These are phyloP conservation scores for Magnaporthales sp. DNA, from an alignment of 2,329 filamentous ascomycete species.

Conservation along the genomic window DNA sequence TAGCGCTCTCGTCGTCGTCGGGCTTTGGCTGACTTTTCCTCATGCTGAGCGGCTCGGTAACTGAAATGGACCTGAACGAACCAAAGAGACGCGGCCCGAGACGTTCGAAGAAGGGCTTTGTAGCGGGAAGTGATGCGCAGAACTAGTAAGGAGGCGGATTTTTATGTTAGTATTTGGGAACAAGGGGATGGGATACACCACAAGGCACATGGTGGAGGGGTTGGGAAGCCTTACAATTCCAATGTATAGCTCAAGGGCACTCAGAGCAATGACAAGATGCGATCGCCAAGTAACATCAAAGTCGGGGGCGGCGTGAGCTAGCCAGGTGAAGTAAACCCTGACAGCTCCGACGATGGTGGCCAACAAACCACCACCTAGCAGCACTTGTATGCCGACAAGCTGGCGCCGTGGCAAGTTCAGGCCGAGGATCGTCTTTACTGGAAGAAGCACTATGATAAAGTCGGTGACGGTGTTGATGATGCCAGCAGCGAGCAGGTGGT, in stretches of 20 bases:
- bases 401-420: constrained; percentile 38
- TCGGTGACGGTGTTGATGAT: constrained; percentile 53
- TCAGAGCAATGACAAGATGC: constrained; percentile 25
- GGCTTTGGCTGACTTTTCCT: neutral
- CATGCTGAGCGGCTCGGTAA: constrained; percentile 10
- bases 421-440: constrained; percentile 35
- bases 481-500: constrained; percentile 43
- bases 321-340: constrained; percentile 27
- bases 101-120: constrained; percentile 32
- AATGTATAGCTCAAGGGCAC: constrained; percentile 30
- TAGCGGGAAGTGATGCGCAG: constrained; percentile 34
- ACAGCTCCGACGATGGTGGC: constrained; percentile 29
- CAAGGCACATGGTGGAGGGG: neutral
- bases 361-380: constrained; percentile 42
- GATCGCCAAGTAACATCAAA: constrained; percentile 26
- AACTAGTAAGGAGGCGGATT: constrained; percentile 19
- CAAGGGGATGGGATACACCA: neutral
- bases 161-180: neutral
- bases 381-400: constrained; percentile 31
- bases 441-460: constrained; percentile 43
- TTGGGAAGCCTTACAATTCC: constrained; percentile 26
- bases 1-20: neutral
- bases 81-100: constrained; percentile 23
- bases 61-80: neutral
- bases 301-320: constrained; percentile 15